Base-by-base conservation (phyloP, 2,329 filamentous ascomycete species). In the Colletotrichum brevisporum region DNA sequence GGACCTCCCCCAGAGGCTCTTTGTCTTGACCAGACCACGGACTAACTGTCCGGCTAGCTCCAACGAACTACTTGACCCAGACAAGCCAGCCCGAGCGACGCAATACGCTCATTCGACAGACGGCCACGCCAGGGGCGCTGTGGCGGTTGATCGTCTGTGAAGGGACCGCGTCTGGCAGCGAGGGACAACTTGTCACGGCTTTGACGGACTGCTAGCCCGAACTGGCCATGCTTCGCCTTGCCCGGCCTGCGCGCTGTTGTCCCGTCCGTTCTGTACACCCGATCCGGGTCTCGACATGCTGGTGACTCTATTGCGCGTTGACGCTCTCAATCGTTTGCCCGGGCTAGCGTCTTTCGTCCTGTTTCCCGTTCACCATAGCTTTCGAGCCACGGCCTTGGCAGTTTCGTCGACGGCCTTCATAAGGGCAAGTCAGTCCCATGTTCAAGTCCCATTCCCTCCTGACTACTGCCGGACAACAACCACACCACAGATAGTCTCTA, bases 201-300 rank as follows among this genome's bases (percentile, higher is more conserved):
- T 26, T 8, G 36, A 26, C 18, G 36, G 39, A n/a, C 36, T 15
- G 24, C 16, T 6, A 43, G 8, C 12, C 31, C 27, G 18, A 43
- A 27, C 21, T 36, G 18, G 21, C 12, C n/a, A 31, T 36, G 48
- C 10, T 43, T 21, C n/a, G 27, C 39, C 43, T 27, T 18, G 53
- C 26, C 43, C 39, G 26, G 31, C 15, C 24, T 55, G n/a, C 55
- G 36, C 51, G 54, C 54, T 62, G 50, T 4, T 26, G 6, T 66
- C 26, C 13, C 36, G 54, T 51, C 55, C 43, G 26, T 39, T 43
- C 24, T 21, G 16, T 26, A 31, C 43, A 26, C 62, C 63, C 36
- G 36, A 69, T 69, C 67, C 62, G 67, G 67, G 18, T 31, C 60
- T 55, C 55, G 31, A 61, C 55, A 66, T 51, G 62, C 50, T 50